These are phyloP conservation scores for Dictyostelium purpureum DNA, from an alignment of 78 protist genomes.

Conservation along the genomic window DNA sequence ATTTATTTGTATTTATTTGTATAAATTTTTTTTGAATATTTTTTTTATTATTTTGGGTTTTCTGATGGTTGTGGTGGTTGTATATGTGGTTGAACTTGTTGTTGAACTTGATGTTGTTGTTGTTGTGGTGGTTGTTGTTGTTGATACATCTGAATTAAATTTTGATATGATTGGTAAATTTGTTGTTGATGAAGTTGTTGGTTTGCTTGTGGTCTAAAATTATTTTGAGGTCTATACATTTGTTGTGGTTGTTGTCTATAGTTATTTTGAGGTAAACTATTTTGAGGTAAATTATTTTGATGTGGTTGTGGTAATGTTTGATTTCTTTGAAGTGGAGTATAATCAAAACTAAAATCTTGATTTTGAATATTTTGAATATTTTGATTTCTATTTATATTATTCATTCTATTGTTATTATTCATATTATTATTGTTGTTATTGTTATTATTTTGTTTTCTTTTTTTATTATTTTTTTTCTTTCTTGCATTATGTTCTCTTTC, in stretches of 20 bases:
- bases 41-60: not conserved
- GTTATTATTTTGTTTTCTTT: not conserved
- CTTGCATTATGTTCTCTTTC: constrained; percentile 41
- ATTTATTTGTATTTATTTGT: not conserved
- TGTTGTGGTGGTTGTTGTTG: not conserved
- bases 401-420: not conserved
- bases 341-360: constrained; percentile 6
- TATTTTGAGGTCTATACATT: not conserved
- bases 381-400: not conserved
- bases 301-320: not conserved
- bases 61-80: not conserved
- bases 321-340: not conserved
- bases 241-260: not conserved
- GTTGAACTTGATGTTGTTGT: not conserved
- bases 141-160: not conserved
- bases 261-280: not conserved
- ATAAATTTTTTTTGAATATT: not conserved
- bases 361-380: not conserved
- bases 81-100: not conserved
- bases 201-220: not conserved
- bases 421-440: not conserved
- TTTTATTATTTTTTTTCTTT: constrained; percentile 2
- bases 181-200: constrained; percentile 24
- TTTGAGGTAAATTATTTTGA: not conserved
- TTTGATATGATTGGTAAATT: not conserved